Evolutionary conservation across 1,284 basidiomycete genomes (phyloP), one percentile per base, ranked within the genome.

Genomic region (Ustilago cynodontis): DNA sequence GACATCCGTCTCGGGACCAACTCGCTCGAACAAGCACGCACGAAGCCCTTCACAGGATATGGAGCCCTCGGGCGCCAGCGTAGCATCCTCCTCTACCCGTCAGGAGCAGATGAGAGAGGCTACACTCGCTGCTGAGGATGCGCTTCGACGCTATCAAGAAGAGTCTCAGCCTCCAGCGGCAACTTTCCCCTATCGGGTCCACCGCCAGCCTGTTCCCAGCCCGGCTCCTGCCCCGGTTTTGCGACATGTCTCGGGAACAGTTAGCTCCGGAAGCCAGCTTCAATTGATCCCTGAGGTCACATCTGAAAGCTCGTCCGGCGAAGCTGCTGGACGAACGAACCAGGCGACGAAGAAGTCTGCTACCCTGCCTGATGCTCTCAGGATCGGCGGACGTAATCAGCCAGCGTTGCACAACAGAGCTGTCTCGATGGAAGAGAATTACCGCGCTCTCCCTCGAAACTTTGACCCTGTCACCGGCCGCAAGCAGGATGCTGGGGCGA

Each of bases 381-480:
- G 60, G 33, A 26, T 28, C 0, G 70, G 70, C 8, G 60, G 22
- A 14, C 22, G 45, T 7, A 35, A 47, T 43, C 41, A 43, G 41
- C 41, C 41, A 9, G 49, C 11, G 11, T 35, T 16, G 14, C 64
- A 72, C 22, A 43, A 31, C 28, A 56, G 59, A 9, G 35, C 49
- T 14, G 50, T 50, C 2, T 64, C 74, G n/a, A 53, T 62, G 41
- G 60, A 61, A n/a, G 62, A 61, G 10, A 28, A 75, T 28, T 60
- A 64, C 10, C 65, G 71, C 29, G 64, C 68, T 1, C 64, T 74
- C 26, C 62, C 71, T 22, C 45, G 75, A n/a, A 67, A 70, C 35
- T 70, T 72, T 26, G 65, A 80, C 33, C 71, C 76, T 8, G 59
- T 71, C 1, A 80, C 72, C 7, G 71, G 66, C 14, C 65, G 61